Evolutionary conservation across 331 rosid species (phyloP).

Genomic region (Phaseolus coccineus): DNA sequence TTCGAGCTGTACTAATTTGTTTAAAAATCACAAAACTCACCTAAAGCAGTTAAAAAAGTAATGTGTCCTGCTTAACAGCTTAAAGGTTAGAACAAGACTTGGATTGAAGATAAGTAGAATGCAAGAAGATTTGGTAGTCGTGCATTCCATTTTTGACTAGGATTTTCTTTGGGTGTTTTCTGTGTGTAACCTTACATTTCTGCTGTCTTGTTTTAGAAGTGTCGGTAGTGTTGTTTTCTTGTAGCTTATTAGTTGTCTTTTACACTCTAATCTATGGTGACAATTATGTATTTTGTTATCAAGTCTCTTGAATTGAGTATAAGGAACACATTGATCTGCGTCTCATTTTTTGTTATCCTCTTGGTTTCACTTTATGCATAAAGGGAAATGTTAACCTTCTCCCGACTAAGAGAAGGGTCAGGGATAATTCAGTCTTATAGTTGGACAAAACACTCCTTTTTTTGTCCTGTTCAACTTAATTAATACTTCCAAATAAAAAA

Average conservation of each 20-base stretch:
- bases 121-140: slow-evolving; percentile 1
- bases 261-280: background rate
- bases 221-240: background rate
- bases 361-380: background rate
- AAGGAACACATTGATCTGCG: background rate
- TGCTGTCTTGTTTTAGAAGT: background rate
- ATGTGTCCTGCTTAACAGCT: slow-evolving; percentile 18
- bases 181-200: slow-evolving; percentile 21
- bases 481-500: no score
- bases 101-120: slow-evolving; percentile 1
- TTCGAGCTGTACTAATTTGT: slow-evolving; percentile 31
- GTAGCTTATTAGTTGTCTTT: slow-evolving; percentile 4
- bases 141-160: slow-evolving; percentile 1
- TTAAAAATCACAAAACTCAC: slow-evolving; percentile 10
- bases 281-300: slow-evolving; percentile 28
- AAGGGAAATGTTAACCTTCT: background rate
- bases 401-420: background rate
- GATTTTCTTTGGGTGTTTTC: slow-evolving; percentile 11
- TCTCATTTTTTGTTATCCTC: background rate
- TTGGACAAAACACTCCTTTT: no score
- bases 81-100: background rate
- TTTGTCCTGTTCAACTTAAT: no score
- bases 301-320: slow-evolving; percentile 14
- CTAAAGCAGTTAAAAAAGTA: background rate
- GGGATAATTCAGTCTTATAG: no score